Base-by-base conservation (phyloP, 441 rosid species). In the Euphorbia celastroides region DNA sequence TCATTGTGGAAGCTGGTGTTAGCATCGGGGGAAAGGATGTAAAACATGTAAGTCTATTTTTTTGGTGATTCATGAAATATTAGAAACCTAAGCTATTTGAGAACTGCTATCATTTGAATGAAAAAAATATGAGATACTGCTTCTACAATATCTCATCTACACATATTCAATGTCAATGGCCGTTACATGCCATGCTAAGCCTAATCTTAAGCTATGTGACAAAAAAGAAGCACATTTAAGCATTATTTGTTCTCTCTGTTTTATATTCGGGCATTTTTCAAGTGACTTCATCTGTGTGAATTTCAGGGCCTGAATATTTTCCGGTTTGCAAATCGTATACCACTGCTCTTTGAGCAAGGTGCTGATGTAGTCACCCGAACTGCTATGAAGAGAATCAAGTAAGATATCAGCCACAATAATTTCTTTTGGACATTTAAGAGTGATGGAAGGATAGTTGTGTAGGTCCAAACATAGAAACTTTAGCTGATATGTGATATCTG, bases 331-430 rank as follows among this genome's bases (percentile, higher is more conserved):
- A 91, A 94, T 62, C 90, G 99, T 65, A 94, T 91, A 69, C 97
- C 96, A 3, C 99, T 94, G 71, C 96, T 94, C 34, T 94, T 94
- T 74, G 99, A 94, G 82, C 99, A 94, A 88, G 99, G 99, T 62
- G 99, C 87, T 72, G 99, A 94, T 75, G 99, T 94, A 75, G 99
- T 89, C 64, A 94, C 99, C 56, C 82, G 97, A 76, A 91, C 97
- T 60, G 93, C 96, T 57, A 78, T 84, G 30, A 94, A 89, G 82
- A 88, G 99, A 88, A 94, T 94, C 82, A 87, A 80, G 99, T 94
- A 81, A 80, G 85, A 66, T 60, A 67, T 63, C n/a, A 41, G 41
- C 27, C 20, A 59, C 20, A 3, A 44, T 48, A 5, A 23, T 74
- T 69, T 19, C 38, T 59, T 60, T 64, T 66, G 23, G 27, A 5